phyloP scores from a whole-genome alignment of 352 stramenopile genomes.

The Globisporangium middletonii region DNA sequence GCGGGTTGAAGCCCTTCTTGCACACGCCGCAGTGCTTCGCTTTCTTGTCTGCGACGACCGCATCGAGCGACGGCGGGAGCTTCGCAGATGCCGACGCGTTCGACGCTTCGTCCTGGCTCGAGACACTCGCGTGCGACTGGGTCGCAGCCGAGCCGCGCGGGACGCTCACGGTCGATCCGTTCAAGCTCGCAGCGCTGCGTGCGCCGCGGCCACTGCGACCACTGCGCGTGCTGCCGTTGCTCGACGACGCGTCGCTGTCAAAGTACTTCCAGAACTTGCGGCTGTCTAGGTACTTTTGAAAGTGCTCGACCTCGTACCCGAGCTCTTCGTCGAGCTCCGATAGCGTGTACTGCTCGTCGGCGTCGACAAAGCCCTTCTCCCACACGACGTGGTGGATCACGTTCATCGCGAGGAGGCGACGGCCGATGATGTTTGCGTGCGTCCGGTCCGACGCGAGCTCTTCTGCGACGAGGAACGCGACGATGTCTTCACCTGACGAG shows the following conservation, averaged over 20 bases:
- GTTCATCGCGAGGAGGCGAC: slow-evolving; percentile 75
- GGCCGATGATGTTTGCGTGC: slow-evolving; percentile 48
- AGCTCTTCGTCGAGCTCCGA: slow-evolving; percentile 45
- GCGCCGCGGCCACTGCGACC: not conserved
- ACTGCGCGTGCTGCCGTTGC: slow-evolving; percentile 17
- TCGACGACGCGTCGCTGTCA: slow-evolving; percentile 24
- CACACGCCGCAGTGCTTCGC: slow-evolving; percentile 70
- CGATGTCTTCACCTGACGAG: slow-evolving; percentile 59
- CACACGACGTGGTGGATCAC: slow-evolving; percentile 81
- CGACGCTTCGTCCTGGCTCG: slow-evolving; percentile 4
- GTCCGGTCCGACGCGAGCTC: slow-evolving; percentile 41
- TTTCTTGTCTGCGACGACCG: slow-evolving; percentile 35
- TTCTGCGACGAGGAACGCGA: slow-evolving; percentile 57
- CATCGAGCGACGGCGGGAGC: slow-evolving; percentile 8
- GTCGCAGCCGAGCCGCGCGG: slow-evolving; percentile 12
- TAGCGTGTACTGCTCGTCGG: slow-evolving; percentile 68
- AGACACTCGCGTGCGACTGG: slow-evolving; percentile 7
- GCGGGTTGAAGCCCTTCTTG: slow-evolving; percentile 78
- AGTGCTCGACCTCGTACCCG: slow-evolving; percentile 67
- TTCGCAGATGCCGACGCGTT: not conserved
- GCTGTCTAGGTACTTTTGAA: slow-evolving; percentile 77
- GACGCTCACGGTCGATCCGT: not conserved
- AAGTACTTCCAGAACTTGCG: slow-evolving; percentile 82
- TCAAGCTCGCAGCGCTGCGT: slow-evolving; percentile 27
- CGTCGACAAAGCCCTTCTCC: slow-evolving; percentile 81